phyloP scores from a whole-genome alignment of 805 yeast genomes.

The Metschnikowia borealis region DNA sequence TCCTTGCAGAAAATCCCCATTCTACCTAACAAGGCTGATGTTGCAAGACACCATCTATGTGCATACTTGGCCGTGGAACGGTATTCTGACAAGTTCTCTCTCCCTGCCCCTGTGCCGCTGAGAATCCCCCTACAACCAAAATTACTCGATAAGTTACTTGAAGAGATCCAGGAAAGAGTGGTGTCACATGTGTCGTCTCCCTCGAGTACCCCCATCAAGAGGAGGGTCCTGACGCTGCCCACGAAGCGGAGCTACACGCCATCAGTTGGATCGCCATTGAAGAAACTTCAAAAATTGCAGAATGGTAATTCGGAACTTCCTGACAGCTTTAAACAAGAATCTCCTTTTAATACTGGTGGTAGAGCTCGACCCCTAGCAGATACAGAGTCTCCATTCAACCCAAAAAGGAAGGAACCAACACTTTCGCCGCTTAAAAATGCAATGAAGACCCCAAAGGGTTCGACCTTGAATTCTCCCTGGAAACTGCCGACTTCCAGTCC shows the following conservation, averaged over 20 bases:
- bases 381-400: conserved; percentile 15
- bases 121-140: conserved; percentile 58
- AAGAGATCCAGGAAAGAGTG: conserved; percentile 42
- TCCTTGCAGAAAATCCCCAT: conserved; percentile 49
- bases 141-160: conserved; percentile 38
- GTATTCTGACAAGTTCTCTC: conserved; percentile 37
- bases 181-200: conserved; percentile 26
- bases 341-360: conserved; percentile 10
- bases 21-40: conserved; percentile 52
- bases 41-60: conserved; percentile 65
- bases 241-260: conserved; percentile 26
- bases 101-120: conserved; percentile 47
- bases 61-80: conserved; percentile 58
- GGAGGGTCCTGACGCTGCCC: conserved; percentile 15
- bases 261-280: conserved; percentile 35
- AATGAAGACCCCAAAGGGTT: conserved; percentile 12
- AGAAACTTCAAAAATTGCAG: conserved; percentile 27
- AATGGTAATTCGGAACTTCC: conserved; percentile 7
- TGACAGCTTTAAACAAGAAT: conserved; percentile 4
- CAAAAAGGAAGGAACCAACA: background rate
- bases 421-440: conserved; percentile 18
- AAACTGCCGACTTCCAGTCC: conserved; percentile 1
- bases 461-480: conserved; percentile 13
- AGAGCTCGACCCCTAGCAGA: conserved; percentile 2
- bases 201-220: conserved; percentile 13